Conservation (phyloP, 345 rosid genomes). For the Citrus reticulata region DNA sequence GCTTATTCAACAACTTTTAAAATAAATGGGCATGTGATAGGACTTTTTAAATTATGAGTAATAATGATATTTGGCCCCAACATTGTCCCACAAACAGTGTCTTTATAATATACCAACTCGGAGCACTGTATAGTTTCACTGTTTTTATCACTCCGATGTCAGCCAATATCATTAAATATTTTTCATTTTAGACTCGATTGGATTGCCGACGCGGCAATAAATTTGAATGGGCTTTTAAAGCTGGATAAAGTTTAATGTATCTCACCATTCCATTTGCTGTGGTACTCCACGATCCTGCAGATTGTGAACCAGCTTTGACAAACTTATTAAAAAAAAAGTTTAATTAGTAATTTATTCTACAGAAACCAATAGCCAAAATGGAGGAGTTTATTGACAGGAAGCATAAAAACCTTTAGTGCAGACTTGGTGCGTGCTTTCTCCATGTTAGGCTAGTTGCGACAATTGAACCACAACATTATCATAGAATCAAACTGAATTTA, state of each 20-base stretch:
- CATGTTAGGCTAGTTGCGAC: constrained; percentile 19
- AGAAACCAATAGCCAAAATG: neutral
- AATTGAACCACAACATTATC: neutral
- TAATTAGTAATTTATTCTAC: neutral
- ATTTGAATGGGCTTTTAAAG: neutral
- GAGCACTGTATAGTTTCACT: too few relatives aligned
- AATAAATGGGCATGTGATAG: too few relatives aligned
- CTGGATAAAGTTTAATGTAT: neutral
- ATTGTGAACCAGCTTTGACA: constrained; percentile 44
- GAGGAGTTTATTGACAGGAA: neutral
- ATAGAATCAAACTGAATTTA: constrained; percentile 36
- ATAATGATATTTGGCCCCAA: too few relatives aligned
- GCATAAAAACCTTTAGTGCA: constrained; percentile 50
- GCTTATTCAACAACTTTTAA: too few relatives aligned
- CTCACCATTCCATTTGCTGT: constrained; percentile 61
- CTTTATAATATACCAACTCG: too few relatives aligned
- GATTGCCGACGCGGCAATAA: neutral
- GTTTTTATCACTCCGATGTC: too few relatives aligned
- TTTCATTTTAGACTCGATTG: neutral
- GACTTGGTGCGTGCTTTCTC: constrained; percentile 67
- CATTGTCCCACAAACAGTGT: too few relatives aligned
- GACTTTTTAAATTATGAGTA: too few relatives aligned
- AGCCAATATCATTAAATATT: too few relatives aligned
- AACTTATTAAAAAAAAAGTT: constrained; percentile 18
- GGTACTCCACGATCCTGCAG: constrained; percentile 41